Percentiles rank a stretch among this genome's conserved stretches.
phyloP scores from a whole-genome alignment of 345 rosid species.

The Schrenkiella parvula region DNA sequence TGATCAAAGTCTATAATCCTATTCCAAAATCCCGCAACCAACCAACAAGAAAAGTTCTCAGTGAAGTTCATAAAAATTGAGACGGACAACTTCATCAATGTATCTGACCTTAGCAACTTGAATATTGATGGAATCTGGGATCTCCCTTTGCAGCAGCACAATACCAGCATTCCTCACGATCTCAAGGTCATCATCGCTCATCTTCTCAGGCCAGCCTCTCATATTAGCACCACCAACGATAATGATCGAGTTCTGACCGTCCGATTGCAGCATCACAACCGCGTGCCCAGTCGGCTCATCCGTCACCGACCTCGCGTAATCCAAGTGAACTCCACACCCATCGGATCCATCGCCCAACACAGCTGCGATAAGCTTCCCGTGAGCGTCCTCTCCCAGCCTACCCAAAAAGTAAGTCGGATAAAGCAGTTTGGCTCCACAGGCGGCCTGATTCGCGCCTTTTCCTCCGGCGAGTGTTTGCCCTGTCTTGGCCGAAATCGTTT shows the following conservation, averaged over 20 bases:
- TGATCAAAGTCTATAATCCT: not conserved
- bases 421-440: conserved; percentile 65
- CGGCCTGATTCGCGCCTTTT: conserved; percentile 96
- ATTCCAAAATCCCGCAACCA: not conserved
- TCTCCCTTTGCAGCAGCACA: conserved; percentile 85
- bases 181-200: conserved; percentile 53
- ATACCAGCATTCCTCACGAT: conserved; percentile 77
- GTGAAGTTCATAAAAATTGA: not conserved
- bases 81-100: not conserved
- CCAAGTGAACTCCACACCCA: conserved; percentile 60
- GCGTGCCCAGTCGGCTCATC: conserved; percentile 90
- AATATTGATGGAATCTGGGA: conserved; percentile 84
- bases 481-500: conserved; percentile 72
- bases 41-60: not conserved
- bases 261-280: conserved; percentile 87
- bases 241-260: conserved; percentile 89
- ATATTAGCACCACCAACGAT: conserved; percentile 93
- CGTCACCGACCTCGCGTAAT: conserved; percentile 39
- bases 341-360: conserved; percentile 39
- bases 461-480: conserved; percentile 88
- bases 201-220: conserved; percentile 66
- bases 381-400: conserved; percentile 76
- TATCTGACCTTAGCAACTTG: conserved; percentile 76
- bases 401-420: conserved; percentile 84
- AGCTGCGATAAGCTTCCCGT: conserved; percentile 63